Evolutionary conservation across 140 eudicot species (phyloP).

Genomic region (Bidens hawaiensis): DNA sequence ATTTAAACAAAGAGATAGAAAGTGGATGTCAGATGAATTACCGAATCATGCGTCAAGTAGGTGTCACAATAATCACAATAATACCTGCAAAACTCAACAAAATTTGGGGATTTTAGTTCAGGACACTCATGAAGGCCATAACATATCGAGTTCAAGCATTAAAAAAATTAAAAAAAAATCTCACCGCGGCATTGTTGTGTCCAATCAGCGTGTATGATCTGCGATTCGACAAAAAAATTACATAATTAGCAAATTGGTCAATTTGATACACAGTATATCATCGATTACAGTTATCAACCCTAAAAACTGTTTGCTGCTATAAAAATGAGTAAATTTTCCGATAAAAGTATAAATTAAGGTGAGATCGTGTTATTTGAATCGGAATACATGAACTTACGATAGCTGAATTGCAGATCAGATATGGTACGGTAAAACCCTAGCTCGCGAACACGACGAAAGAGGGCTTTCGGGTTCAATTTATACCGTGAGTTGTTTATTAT

Average conservation of each 20-base stretch:
- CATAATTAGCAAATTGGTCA: not conserved
- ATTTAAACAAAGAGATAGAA: not conserved
- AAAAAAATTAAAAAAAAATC: not conserved
- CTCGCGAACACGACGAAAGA: not conserved
- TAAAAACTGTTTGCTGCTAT: too few species aligned
- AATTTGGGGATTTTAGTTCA: not conserved
- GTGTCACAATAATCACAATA: conserved; percentile 95
- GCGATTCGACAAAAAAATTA: not conserved
- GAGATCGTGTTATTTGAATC: too few species aligned
- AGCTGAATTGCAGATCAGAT: not conserved
- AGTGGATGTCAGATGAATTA: conserved; percentile 19
- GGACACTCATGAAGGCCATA: not conserved
- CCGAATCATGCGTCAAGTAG: conserved; percentile 91
- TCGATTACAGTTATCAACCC: not conserved
- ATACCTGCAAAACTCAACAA: conserved; percentile 79
- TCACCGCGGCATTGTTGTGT: conserved; percentile 30
- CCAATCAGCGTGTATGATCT: not conserved
- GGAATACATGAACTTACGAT: not conserved
- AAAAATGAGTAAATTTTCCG: too few species aligned
- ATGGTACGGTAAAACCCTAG: conserved; percentile 8
- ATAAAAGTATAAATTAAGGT: too few species aligned
- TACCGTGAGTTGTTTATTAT: not conserved
- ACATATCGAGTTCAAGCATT: not conserved
- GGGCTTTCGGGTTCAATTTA: not conserved
- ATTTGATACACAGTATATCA: not conserved